Evolutionary conservation across 768 basidiomycete genomes (phyloP).

Genomic region (Tulasnella sp.): DNA sequence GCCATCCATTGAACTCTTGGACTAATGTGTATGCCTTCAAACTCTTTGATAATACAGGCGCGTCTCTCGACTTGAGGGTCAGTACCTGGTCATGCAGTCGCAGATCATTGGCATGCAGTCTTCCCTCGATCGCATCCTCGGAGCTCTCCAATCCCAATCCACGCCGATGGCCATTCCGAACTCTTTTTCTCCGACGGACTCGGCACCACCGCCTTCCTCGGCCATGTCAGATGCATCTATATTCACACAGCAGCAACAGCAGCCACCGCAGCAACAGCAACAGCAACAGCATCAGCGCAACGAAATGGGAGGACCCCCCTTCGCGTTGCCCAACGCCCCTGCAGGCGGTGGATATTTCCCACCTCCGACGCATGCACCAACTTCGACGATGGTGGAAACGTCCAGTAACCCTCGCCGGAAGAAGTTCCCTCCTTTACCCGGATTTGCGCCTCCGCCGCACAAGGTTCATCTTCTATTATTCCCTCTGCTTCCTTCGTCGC

Average conservation of each 20-base stretch:
- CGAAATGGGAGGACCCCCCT: slow-evolving; percentile 1
- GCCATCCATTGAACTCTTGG: too few relatives aligned
- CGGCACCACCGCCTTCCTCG: slow-evolving; percentile 6
- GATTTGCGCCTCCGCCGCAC: slow-evolving; percentile 65
- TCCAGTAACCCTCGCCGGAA: too few relatives aligned
- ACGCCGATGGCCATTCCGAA: slow-evolving; percentile 20
- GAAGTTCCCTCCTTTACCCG: slow-evolving; percentile 74
- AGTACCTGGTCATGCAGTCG: slow-evolving; percentile 84
- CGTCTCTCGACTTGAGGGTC: slow-evolving; percentile 72
- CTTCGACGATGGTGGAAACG: not conserved
- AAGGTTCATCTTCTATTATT: not conserved
- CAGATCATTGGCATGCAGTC: slow-evolving; percentile 94
- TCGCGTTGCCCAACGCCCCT: not conserved
- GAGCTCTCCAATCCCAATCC: slow-evolving; percentile 43
- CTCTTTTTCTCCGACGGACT: slow-evolving; percentile 16
- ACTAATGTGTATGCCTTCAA: not conserved
- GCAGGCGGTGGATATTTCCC: not conserved
- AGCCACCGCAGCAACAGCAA: slow-evolving; percentile 12
- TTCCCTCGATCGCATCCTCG: slow-evolving; percentile 71
- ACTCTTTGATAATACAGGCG: slow-evolving; percentile 38
- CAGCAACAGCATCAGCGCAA: slow-evolving; percentile 6
- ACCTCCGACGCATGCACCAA: not conserved
- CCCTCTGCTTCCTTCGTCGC: not conserved
- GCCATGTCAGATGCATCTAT: slow-evolving; percentile 9
- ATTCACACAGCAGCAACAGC: slow-evolving; percentile 3